These are phyloP conservation scores for Omphalotus guepiniiformis DNA, from an alignment of 768 basidiomycete genomes.

Conservation along the genomic window DNA sequence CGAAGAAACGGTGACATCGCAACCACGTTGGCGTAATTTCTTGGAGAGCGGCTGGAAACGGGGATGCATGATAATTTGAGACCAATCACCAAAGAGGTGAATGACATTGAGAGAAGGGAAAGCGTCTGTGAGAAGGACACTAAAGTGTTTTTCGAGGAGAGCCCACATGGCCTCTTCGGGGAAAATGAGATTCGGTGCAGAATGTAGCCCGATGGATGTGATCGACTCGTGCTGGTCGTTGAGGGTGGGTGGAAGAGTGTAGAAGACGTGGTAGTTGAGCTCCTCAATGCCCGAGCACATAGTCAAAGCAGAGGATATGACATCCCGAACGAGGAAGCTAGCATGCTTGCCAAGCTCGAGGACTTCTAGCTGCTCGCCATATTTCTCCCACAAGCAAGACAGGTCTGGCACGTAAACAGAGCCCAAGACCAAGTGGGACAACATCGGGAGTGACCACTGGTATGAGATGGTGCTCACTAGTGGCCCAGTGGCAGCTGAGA, in stretches of 20 bases:
- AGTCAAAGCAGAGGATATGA: conserved; percentile 41
- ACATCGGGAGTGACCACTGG: conserved; percentile 49
- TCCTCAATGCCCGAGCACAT: conserved; percentile 42
- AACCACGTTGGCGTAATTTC: conserved; percentile 28
- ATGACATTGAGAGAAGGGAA: conserved; percentile 46
- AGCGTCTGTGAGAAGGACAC: conserved; percentile 31
- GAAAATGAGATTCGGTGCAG: conserved; percentile 41
- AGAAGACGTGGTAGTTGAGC: conserved; percentile 55
- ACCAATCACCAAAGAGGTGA: conserved; percentile 54
- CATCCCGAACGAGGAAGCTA: conserved; percentile 48
- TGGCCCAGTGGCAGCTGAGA: conserved; percentile 44
- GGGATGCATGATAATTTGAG: conserved; percentile 29
- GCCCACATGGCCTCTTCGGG: conserved; percentile 32
- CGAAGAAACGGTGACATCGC: conserved; percentile 16
- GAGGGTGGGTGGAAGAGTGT: conserved; percentile 29
- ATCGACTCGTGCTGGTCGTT: conserved; percentile 28
- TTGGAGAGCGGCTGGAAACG: conserved; percentile 30
- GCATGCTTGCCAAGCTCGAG: conserved; percentile 58
- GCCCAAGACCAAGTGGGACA: conserved; percentile 50
- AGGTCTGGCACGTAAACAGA: conserved; percentile 35
- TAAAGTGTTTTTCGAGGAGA: conserved; percentile 44
- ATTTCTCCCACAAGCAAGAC: conserved; percentile 43
- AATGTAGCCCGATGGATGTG: conserved; percentile 46
- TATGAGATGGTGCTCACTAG: conserved; percentile 44
- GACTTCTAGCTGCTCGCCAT: conserved; percentile 45